Base-by-base conservation (phyloP, 352 stramenopile species). In the Phytophthora podocarpi region DNA sequence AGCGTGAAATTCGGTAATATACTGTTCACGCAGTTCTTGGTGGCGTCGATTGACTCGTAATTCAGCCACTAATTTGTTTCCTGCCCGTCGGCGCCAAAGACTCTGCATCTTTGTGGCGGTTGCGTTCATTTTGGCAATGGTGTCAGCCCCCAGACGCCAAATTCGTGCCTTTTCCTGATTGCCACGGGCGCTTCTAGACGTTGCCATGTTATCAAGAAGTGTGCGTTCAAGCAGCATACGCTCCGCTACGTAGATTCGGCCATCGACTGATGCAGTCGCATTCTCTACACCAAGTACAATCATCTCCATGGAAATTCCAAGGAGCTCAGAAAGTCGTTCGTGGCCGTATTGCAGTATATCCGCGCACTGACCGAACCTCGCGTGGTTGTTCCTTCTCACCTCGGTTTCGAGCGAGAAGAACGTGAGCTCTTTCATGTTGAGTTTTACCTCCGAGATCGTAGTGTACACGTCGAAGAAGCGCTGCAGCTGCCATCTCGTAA, bases 401-500 rank as follows among this genome's bases (percentile, higher is more conserved):
- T 88, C 75, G 1, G 67, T 78, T 54, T 84, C 75, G 30, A 71
- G 57, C 0, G 55, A 36, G 21, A 80, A 91, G 27, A 82, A 75
- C 4, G 74, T 86, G 18, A 95, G 80, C 32, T 66, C 67, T 20
- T 70, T 56, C 70, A 87, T 85, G n/a, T 65, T 61, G 10, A 50
- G 39, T 48, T 92, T 92, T 13, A 93, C 76, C 16, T 87, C 74
- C 0, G 77, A 76, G 12, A 90, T 70, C 4, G 80, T 91, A 16
- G 46, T 64, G 54, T 85, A 55, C 4, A 49, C 28, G 3, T 73
- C 51, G 28, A 95, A 89, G 46, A 95, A 93, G 11, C 59, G 66
- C n/a, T 83, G 55, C 2, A 95, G 69, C 36, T 93, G 83, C 68
- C 78, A 89, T 23, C 42, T 74, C 10, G 80, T 87, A 42, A 93